phyloP scores from a whole-genome alignment of 371 early-diverging fungal genomes.

The Rhizopus stolonifer region DNA sequence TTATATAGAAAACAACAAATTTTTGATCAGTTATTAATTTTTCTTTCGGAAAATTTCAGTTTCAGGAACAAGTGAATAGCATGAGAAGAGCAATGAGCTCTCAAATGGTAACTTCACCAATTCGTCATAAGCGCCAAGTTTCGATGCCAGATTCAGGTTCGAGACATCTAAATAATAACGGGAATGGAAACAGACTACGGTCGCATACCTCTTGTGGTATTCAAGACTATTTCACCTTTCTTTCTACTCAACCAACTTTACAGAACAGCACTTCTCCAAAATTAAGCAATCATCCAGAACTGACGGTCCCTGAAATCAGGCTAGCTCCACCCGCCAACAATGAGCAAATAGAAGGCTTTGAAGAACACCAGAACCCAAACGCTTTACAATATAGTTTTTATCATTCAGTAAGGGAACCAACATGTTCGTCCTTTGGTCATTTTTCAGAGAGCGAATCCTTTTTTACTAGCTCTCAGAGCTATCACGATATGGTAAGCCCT shows the following conservation, averaged over 20 bases:
- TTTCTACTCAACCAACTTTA: conserved; percentile 24
- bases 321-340: conserved; percentile 32
- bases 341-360: not conserved
- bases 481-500: conserved; percentile 15
- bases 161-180: conserved; percentile 6
- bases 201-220: not conserved
- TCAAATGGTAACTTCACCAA: conserved; percentile 4
- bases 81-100: conserved; percentile 33
- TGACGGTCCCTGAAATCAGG: conserved; percentile 40
- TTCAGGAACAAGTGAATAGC: conserved; percentile 36
- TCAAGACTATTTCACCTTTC: conserved; percentile 43
- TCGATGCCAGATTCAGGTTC: conserved; percentile 37
- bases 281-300: not conserved
- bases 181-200: not conserved
- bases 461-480: conserved; percentile 32
- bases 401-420: not conserved
- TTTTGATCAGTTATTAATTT: no score
- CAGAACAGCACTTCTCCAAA: not conserved
- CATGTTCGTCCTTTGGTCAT: conserved; percentile 12
- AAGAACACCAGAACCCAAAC: not conserved
- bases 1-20: no score
- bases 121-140: conserved; percentile 17
- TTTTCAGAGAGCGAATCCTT: conserved; percentile 30
- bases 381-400: conserved; percentile 1
- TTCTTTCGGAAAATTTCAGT: conserved; percentile 17